Base-by-base conservation (phyloP, 2,329 filamentous ascomycete genomes). In the Teratosphaeria nubilosa region DNA sequence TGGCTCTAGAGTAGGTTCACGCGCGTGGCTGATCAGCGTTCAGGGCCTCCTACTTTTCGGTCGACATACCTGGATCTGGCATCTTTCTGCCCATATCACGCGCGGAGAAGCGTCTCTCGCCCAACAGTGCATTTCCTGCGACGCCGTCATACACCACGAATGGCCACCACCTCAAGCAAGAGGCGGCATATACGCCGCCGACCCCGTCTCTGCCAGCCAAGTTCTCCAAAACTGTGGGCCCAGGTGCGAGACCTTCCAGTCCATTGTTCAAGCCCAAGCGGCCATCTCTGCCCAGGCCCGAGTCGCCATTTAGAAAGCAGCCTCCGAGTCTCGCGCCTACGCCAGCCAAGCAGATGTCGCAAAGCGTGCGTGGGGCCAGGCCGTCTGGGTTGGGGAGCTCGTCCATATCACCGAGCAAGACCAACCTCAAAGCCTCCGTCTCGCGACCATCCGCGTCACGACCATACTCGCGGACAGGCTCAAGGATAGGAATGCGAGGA, bases 1-100 rank as follows among this genome's bases (percentile, higher is more conserved):
- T 22, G 53, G 57, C n/a, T 25, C 22, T 6, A 14, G 22, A 34
- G 22, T 16, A 53, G 7, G n/a, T n/a, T 14, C 22, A 25, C 16
- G 14, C 27, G n/a, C 31, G 22, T 30, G 51, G 51, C 27, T 34
- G 25, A 34, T 31, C 5, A 20, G 27, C 7, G 31, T 55, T 57
- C 64, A 80, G 79, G 48, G 78, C 77, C 59, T 78, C 77, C 58
- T 99, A 99, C 75, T 99, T 99, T 72, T 80, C 79, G 37, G 96
- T 94, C 11, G 81, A 81, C 2, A 76, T 86, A 24, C 83, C 89
- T 0, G 90, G 90, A 61, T 85, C 94, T 2, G 94, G 94, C 60
- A 97, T 99, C 68, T 99, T 99, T 71, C 81, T 99, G 14, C 94
- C 94, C 3, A 77, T 94, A 16, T 84, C 86, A 71, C 94, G 95